Evolutionary conservation across 108 stramenopile species (phyloP), one percentile per base, ranked within the genome.

Genomic region (Nannochloropsis salina): DNA sequence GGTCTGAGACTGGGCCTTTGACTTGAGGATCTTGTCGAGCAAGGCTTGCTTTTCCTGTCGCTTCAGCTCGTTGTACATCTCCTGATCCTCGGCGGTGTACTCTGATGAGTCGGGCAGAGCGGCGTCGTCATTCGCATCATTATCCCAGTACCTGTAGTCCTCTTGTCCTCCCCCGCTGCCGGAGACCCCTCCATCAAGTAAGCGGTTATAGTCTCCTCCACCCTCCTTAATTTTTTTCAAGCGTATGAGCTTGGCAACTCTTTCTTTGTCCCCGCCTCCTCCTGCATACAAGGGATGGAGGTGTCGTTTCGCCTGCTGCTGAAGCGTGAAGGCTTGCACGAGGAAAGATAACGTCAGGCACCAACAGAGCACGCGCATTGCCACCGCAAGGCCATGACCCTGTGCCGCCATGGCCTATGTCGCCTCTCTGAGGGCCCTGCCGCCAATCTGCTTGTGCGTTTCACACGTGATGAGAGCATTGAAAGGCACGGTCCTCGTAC

Each of bases 181-280:
- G 61, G 61, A 15, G 4, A 15, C 61, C 61, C n/a, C 61, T 51
- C 47, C 47, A n/a, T 74, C 61, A n/a, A 74, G 6, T n/a, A 74
- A 74, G 20, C 61, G 61, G n/a, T 74, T 74, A n/a, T 74, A 74
- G n/a, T 74, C 61, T 74, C 61, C 61, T 74, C 61, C 61, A n/a
- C 61, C 61, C n/a, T 74, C 61, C 61, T 74, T 74, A n/a, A 74
- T 74, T n/a, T 74, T 74, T 74, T 74, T 74, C 61, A 74, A n/a
- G 1, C 6, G 15, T 8, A 74, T 1, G n/a, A 74, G n/a, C 2
- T 74, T 74, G 6, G 61, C 61, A 74, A 74, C n/a, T 15, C 61
- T 1, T n/a, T 74, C 61, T n/a, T 74, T 74, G 8, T 74, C 61
- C 61, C 61, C 61, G 5, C 61, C 61, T n/a, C 8, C 61, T 74